A percentile compares a stretch with the other conserved stretches of the same genome.
Evolutionary conservation across 352 stramenopile genomes (phyloP).

Genomic region (Phytopythium litorale): DNA sequence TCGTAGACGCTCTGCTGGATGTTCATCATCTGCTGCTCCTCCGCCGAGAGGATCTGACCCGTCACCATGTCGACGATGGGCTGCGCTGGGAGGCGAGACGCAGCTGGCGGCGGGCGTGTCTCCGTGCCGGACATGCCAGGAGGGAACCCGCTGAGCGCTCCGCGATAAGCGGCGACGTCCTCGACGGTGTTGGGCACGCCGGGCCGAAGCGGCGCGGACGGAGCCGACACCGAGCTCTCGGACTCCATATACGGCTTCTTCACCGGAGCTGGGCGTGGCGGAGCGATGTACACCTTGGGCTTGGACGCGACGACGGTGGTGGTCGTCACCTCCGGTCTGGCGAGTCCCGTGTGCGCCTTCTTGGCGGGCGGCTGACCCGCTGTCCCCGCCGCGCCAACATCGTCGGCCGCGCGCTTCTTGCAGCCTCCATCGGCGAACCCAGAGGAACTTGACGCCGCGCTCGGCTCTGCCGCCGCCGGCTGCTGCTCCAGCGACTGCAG

Average conservation of each 20-base stretch:
- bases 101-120: background rate
- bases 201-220: constrained; percentile 7
- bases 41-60: constrained; percentile 48
- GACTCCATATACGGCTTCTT: background rate
- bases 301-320: constrained; percentile 34
- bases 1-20: constrained; percentile 83
- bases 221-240: background rate
- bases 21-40: constrained; percentile 82
- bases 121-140: constrained; percentile 34
- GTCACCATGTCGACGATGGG: constrained; percentile 67
- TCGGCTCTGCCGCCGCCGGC: background rate
- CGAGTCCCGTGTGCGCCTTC: constrained; percentile 20
- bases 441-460: background rate
- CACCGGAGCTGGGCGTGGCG: constrained; percentile 48
- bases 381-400: constrained; percentile 4
- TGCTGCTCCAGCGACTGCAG: constrained; percentile 71
- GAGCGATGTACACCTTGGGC: constrained; percentile 67
- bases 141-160: constrained; percentile 68
- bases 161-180: constrained; percentile 41
- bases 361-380: constrained; percentile 17
- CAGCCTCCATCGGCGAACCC: background rate
- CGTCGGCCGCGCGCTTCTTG: constrained; percentile 32
- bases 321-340: constrained; percentile 11
- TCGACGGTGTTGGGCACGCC: constrained; percentile 42
- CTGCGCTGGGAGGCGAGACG: constrained; percentile 20